Conservation (phyloP, 2,329 filamentous ascomycete species). For the Aspergillus tubingensis region DNA sequence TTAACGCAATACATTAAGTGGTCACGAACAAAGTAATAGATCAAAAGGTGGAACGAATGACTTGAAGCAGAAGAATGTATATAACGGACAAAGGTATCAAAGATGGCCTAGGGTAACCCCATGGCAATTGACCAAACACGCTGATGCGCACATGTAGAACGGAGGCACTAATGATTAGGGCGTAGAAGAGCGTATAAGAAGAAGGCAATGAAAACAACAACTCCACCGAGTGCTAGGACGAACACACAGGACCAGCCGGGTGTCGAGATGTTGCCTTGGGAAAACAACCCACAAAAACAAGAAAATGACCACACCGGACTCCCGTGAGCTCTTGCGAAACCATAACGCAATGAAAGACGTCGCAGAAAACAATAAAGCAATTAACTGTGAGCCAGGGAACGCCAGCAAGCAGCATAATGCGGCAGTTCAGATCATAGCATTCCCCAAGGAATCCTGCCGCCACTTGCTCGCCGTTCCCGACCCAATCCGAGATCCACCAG, state of each 20-base stretch:
- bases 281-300: conserved; percentile 40
- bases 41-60: conserved; percentile 19
- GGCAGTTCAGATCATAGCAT: conserved; percentile 32
- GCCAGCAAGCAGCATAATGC: conserved; percentile 35
- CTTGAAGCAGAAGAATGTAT: conserved; percentile 22
- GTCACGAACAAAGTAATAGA: conserved; percentile 16
- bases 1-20: conserved; percentile 23
- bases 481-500: conserved; percentile 36
- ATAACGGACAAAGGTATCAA: conserved; percentile 38
- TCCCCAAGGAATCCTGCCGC: conserved; percentile 38
- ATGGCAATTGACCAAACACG: conserved; percentile 26
- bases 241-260: conserved; percentile 52
- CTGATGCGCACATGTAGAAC: conserved; percentile 37
- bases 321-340: conserved; percentile 43
- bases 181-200: conserved; percentile 12
- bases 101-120: conserved; percentile 17
- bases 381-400: conserved; percentile 31
- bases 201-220: conserved; percentile 28
- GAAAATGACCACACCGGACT: conserved; percentile 49
- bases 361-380: conserved; percentile 25
- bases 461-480: conserved; percentile 41
- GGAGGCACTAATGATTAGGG: conserved; percentile 31
- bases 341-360: conserved; percentile 36
- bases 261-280: conserved; percentile 42
- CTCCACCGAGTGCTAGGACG: conserved; percentile 42